Evolutionary conservation across 108 stramenopile species (phyloP).

Genomic region (Fistulifera solaris): DNA sequence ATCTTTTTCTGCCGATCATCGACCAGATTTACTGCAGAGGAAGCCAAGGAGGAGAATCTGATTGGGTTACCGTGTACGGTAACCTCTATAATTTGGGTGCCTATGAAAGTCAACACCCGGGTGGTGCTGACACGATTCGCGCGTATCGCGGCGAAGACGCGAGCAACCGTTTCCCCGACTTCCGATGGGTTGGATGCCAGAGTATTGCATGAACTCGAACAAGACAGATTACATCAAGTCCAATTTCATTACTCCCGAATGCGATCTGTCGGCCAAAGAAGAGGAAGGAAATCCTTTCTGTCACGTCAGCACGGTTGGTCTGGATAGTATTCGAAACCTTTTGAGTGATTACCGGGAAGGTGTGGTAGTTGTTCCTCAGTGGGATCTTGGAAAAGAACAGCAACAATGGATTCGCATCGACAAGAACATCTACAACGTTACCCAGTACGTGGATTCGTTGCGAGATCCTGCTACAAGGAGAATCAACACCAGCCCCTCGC

Average conservation of each 20-base stretch:
- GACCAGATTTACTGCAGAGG: too few relatives aligned
- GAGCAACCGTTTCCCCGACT: constrained; percentile 30
- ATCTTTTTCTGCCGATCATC: too few relatives aligned
- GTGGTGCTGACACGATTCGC: constrained; percentile 28
- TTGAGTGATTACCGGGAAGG: constrained; percentile 40
- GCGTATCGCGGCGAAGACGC: constrained; percentile 39
- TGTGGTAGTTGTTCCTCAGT: constrained; percentile 22
- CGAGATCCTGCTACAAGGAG: constrained; percentile 39
- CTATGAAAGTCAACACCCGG: constrained; percentile 31
- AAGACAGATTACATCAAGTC: constrained; percentile 17
- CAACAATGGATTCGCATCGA: constrained; percentile 32
- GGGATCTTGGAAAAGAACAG: constrained; percentile 7
- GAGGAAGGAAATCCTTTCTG: constrained; percentile 6
- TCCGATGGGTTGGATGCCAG: constrained; percentile 25
- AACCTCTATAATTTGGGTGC: constrained; percentile 29
- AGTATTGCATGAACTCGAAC: constrained; percentile 23
- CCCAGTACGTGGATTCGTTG: constrained; percentile 33
- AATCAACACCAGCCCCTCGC: constrained; percentile 22
- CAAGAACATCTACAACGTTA: constrained; percentile 41
- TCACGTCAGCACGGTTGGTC: constrained; percentile 27
- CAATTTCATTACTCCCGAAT: too few relatives aligned
- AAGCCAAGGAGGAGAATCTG: constrained; percentile 14
- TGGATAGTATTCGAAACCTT: constrained; percentile 25
- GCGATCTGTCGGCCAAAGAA: too few relatives aligned
- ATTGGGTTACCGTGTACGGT: constrained; percentile 30